Conservation (phyloP, 1,284 basidiomycete genomes). For the Pyrrhoderma lamaoense region DNA sequence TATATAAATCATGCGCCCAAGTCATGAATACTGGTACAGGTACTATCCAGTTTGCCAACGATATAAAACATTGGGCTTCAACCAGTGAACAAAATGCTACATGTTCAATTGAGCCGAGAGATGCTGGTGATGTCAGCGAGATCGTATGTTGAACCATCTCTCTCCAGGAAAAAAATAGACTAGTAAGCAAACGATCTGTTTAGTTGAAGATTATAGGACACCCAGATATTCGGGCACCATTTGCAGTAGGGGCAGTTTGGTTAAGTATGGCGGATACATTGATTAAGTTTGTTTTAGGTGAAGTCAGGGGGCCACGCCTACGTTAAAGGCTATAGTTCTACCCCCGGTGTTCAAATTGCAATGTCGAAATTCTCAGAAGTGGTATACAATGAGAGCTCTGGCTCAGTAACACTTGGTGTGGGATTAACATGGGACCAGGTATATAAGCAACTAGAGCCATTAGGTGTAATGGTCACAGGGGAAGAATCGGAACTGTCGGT, state of each 20-base stretch:
- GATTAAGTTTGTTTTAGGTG: slow-evolving; percentile 16
- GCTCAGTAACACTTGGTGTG: slow-evolving; percentile 19
- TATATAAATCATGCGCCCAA: background rate
- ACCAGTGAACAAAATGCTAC: slow-evolving; percentile 14
- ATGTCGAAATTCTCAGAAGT: slow-evolving; percentile 21
- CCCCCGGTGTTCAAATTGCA: slow-evolving; percentile 23
- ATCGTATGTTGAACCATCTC: slow-evolving; percentile 12
- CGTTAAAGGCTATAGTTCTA: slow-evolving; percentile 23
- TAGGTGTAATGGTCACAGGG: slow-evolving; percentile 21
- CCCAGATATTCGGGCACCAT: slow-evolving; percentile 12
- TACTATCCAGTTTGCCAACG: slow-evolving; percentile 12
- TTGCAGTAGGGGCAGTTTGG: slow-evolving; percentile 15
- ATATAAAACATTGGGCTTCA: slow-evolving; percentile 12
- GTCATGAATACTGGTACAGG: slow-evolving; percentile 5
- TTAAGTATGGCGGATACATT: background rate
- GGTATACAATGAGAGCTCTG: slow-evolving; percentile 10
- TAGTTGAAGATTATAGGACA: background rate
- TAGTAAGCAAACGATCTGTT: background rate
- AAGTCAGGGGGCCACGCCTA: slow-evolving; percentile 23
- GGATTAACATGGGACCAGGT: slow-evolving; percentile 23
- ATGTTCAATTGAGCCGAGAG: slow-evolving; percentile 15
- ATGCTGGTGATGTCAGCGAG: slow-evolving; percentile 7
- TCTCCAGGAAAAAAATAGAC: background rate
- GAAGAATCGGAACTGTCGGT: slow-evolving; percentile 21
- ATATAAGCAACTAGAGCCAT: slow-evolving; percentile 19